Conservation (phyloP, 257 asterid genomes). For the Marsdenia floribunda region DNA sequence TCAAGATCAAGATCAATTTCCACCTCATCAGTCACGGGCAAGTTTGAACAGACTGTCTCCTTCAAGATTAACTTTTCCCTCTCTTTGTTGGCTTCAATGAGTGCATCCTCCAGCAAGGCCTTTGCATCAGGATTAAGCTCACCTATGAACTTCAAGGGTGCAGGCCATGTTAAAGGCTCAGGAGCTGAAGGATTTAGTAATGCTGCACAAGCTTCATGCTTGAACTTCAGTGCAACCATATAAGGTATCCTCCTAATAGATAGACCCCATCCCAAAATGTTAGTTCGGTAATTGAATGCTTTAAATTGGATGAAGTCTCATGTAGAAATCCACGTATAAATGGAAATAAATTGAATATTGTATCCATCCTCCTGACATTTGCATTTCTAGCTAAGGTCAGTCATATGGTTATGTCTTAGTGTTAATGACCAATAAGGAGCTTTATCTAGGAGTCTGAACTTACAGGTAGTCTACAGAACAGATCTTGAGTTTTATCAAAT, state of each 20-base stretch:
- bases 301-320: not conserved
- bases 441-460: not conserved
- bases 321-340: not conserved
- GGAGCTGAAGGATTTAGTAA: slow-evolving; percentile 72
- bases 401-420: not conserved
- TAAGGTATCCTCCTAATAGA: slow-evolving; percentile 64
- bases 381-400: not conserved
- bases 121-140: slow-evolving; percentile 70
- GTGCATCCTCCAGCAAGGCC: slow-evolving; percentile 57
- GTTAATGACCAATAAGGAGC: not conserved
- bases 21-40: slow-evolving; percentile 23
- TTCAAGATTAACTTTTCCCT: slow-evolving; percentile 58
- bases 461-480: too few relatives aligned
- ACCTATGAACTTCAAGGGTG: slow-evolving; percentile 66
- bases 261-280: slow-evolving; percentile 10
- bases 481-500: not conserved
- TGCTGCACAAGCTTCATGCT: slow-evolving; percentile 67
- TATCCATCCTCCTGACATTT: not conserved
- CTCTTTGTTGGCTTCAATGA: slow-evolving; percentile 62
- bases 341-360: not conserved
- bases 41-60: slow-evolving; percentile 29
- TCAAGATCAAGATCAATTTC: slow-evolving; percentile 45
- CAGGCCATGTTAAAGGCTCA: slow-evolving; percentile 83
- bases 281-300: slow-evolving; percentile 1
- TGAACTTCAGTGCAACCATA: slow-evolving; percentile 65